Percentiles rank a stretch among this genome's conserved stretches.
phyloP scores from a whole-genome alignment of 257 asterid species.

The Anisodus tanguticus region DNA sequence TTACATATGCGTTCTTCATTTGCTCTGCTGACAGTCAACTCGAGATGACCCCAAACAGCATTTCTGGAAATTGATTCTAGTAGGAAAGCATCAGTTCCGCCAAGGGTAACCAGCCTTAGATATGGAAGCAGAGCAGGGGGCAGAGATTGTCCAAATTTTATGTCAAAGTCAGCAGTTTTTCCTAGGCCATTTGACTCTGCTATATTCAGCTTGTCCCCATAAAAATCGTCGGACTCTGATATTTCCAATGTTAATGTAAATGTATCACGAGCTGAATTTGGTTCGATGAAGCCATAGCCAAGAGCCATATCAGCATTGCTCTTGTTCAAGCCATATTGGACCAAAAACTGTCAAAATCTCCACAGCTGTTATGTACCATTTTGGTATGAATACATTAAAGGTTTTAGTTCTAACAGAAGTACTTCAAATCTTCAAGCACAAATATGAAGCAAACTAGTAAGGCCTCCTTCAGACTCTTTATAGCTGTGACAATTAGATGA shows the following conservation, averaged over 20 bases:
- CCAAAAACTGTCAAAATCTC: constrained; percentile 60
- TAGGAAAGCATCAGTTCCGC: constrained; percentile 87
- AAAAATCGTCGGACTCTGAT: constrained; percentile 70
- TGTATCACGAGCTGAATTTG: constrained; percentile 64
- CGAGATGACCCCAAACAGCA: constrained; percentile 75
- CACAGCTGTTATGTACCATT: not conserved
- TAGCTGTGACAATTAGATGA: not conserved
- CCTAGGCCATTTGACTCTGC: constrained; percentile 79
- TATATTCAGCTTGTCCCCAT: constrained; percentile 80
- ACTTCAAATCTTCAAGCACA: constrained; percentile 63
- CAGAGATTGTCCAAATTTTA: constrained; percentile 74
- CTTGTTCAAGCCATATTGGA: constrained; percentile 86
- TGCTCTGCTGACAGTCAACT: constrained; percentile 75
- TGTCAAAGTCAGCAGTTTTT: constrained; percentile 73
- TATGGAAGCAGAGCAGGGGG: constrained; percentile 72
- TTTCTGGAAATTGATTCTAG: constrained; percentile 80
- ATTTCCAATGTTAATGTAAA: constrained; percentile 87
- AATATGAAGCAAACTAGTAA: constrained; percentile 25
- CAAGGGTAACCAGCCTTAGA: constrained; percentile 75
- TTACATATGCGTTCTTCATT: constrained; percentile 89
- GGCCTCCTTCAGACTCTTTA: not conserved
- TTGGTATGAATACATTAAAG: not conserved
- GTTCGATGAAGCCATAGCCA: constrained; percentile 87
- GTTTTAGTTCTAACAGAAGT: not conserved
- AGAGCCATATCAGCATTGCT: constrained; percentile 96